Evolutionary conservation across 108 stramenopile genomes (phyloP).

Genomic region (Cyclotella baltica): DNA sequence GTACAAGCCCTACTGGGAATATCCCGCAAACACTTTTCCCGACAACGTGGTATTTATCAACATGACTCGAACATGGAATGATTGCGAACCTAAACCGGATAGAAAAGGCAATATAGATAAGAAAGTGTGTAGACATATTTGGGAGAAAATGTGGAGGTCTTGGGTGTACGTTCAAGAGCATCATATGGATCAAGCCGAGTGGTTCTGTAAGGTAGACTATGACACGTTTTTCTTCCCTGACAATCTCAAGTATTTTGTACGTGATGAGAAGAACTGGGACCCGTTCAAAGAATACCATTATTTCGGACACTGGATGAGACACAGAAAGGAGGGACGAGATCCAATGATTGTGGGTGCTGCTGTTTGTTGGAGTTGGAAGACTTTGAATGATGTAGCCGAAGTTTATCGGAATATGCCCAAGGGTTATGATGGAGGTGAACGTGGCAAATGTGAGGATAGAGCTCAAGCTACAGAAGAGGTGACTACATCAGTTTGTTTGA

Average conservation of each 20-base stretch:
- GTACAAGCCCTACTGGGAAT: slow-evolving; percentile 49
- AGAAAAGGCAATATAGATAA: slow-evolving; percentile 10
- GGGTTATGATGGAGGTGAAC: slow-evolving; percentile 36
- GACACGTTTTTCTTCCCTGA: slow-evolving; percentile 63
- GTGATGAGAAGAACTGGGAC: slow-evolving; percentile 43
- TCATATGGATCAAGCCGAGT: slow-evolving; percentile 50
- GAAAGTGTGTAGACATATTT: slow-evolving; percentile 58
- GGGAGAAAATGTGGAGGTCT: slow-evolving; percentile 59
- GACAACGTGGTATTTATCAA: slow-evolving; percentile 52
- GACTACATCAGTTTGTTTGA: slow-evolving; percentile 38
- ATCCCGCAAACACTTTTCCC: slow-evolving; percentile 47
- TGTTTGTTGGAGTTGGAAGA: slow-evolving; percentile 50
- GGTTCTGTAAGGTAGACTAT: slow-evolving; percentile 60
- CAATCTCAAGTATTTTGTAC: slow-evolving; percentile 51
- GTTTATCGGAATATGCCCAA: slow-evolving; percentile 55
- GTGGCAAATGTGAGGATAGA: slow-evolving; percentile 55
- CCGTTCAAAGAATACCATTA: slow-evolving; percentile 48
- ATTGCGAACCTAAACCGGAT: slow-evolving; percentile 13
- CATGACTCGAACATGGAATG: slow-evolving; percentile 54
- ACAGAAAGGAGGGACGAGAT: slow-evolving; percentile 18
- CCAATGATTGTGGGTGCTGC: slow-evolving; percentile 56
- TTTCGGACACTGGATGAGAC: slow-evolving; percentile 50
- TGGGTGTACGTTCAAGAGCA: slow-evolving; percentile 55
- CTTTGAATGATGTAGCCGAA: slow-evolving; percentile 47
- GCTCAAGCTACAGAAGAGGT: slow-evolving; percentile 54